Conservation (phyloP, 2,329 filamentous ascomycete species). For the Cladosporium sp. region DNA sequence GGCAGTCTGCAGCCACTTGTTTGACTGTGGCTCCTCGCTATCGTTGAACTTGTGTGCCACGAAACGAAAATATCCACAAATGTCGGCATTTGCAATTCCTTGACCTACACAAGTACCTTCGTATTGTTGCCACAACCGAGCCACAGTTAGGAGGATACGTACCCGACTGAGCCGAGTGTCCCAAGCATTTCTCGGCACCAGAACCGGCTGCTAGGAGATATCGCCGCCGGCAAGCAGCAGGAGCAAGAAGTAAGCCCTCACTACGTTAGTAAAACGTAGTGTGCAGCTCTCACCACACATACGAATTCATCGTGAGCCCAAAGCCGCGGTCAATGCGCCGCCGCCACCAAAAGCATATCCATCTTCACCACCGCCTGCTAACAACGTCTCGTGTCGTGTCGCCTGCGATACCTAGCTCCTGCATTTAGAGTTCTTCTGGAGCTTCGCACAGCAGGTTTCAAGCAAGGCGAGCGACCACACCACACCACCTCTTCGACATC, state of each 20-base stretch:
- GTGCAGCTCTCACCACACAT: not conserved
- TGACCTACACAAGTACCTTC: not conserved
- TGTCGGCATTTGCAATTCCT: not conserved
- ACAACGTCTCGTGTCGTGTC: not conserved
- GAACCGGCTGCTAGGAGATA: slow-evolving; percentile 2
- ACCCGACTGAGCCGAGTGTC: slow-evolving; percentile 8
- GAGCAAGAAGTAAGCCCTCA: no score
- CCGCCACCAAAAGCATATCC: not conserved
- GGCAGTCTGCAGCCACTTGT: not conserved
- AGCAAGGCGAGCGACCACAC: not conserved
- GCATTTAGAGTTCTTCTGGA: not conserved
- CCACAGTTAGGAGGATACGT: not conserved
- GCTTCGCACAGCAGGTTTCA: not conserved
- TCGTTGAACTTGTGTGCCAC: not conserved
- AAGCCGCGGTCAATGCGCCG: no score
- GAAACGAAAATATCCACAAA: not conserved
- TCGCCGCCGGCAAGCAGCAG: not conserved
- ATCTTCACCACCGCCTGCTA: not conserved
- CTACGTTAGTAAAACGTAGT: not conserved
- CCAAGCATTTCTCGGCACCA: slow-evolving; percentile 5
- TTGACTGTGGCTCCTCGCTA: not conserved
- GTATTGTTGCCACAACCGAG: not conserved
- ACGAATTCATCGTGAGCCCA: not conserved
- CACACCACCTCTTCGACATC: not conserved
- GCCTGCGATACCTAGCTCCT: not conserved